Evolutionary conservation across 2,329 filamentous ascomycete species (phyloP), one percentile per base, ranked within the genome.

Genomic region (Nemania sp.): DNA sequence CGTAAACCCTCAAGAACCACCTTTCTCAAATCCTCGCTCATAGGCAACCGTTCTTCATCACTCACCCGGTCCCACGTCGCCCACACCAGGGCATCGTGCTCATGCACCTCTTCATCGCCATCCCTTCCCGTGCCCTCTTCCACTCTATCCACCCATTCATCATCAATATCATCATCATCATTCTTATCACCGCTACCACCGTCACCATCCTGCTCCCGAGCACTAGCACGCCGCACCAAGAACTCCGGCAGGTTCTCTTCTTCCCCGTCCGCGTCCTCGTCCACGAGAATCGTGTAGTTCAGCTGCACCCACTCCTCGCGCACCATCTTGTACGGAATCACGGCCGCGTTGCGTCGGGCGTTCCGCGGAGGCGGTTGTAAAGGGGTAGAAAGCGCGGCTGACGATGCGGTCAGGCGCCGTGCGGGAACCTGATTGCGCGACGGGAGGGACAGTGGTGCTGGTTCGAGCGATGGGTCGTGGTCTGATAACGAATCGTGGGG

Each of bases 271-370:
- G 66, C 44, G 57, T 65, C 46, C 42, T 60, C 63, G 33, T 66
- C 59, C 3, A 69, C 65, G 19, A 65, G 49, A 14, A 68, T 66
- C 11, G 63, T 55, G 46, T 63, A 66, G 37, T 68, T 67, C 1
- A 69, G 54, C 61, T 68, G 66, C 36, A 64, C 43, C 17, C 53
- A 44, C 42, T 59, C 51, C 41, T 47, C 54, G 5, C 48, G 54
- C 23, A 58, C 28, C 15, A 61, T 53, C 23, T 40, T 42, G 36
- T 55, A 39, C 37, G 48, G 39, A 5, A 57, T 49, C 17, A 52
- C 14, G 30, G 53, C 49, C 22, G 45, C 56, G 36, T 53, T 14
- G 3, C 49, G 49, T 24, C 52, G 28, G 23, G 42, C 36, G 36
- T 26, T 26, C 26, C 36, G 22, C 14, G n/a, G 20, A n/a, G 15